Evolutionary conservation across 2,329 filamentous ascomycete species (phyloP).

Genomic region (Dactylellina leptospora): DNA sequence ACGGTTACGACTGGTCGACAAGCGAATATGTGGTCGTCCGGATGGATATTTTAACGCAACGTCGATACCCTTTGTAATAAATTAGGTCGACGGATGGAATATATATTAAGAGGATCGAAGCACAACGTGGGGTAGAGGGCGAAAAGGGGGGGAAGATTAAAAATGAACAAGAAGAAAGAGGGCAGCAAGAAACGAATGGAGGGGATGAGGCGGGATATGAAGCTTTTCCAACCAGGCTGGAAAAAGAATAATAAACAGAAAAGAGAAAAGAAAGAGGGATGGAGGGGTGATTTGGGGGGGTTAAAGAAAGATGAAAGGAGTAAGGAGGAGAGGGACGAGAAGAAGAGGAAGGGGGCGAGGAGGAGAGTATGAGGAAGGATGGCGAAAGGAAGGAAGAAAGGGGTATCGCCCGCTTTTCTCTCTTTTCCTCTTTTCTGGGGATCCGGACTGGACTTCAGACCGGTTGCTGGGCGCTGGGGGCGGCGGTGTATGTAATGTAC

Average conservation of each 20-base stretch:
- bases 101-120: conserved; percentile 55
- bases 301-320: conserved; percentile 57
- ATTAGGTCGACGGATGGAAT: conserved; percentile 53
- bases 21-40: conserved; percentile 51
- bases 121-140: conserved; percentile 58
- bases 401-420: conserved; percentile 53
- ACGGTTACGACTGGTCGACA: conserved; percentile 56
- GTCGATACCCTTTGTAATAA: too few species aligned
- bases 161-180: conserved; percentile 55
- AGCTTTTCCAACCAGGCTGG: conserved; percentile 54
- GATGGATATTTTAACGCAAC: conserved; percentile 20
- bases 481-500: conserved; percentile 49
- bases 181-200: conserved; percentile 53
- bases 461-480: conserved; percentile 23
- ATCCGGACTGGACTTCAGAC: conserved; percentile 14
- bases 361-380: conserved; percentile 55
- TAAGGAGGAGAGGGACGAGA: conserved; percentile 56
- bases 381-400: conserved; percentile 51
- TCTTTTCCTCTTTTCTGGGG: too few species aligned
- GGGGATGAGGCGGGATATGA: conserved; percentile 57
- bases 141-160: conserved; percentile 58
- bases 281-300: conserved; percentile 58
- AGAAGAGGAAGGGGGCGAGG: conserved; percentile 57
- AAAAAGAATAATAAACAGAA: conserved; percentile 58
- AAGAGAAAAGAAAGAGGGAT: conserved; percentile 57